Conservation (phyloP, 805 yeast genomes). For the Metschnikowia koreensis region DNA sequence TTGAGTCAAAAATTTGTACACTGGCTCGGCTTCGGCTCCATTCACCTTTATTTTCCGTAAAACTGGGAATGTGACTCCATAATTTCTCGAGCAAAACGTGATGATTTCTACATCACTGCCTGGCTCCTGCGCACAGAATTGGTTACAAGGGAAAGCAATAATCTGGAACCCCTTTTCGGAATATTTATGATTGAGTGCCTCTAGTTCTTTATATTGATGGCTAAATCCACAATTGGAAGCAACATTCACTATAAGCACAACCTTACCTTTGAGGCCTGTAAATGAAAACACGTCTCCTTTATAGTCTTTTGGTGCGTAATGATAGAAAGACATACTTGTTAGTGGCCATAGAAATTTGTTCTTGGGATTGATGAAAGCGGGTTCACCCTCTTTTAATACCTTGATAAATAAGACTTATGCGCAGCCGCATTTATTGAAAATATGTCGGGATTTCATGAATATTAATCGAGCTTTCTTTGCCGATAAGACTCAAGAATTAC, state of each 20-base stretch:
- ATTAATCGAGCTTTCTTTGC: no score
- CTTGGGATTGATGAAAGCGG: background rate
- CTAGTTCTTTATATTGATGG: slow-evolving; percentile 39
- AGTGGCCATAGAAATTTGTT: background rate
- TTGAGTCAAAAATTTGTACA: slow-evolving; percentile 60
- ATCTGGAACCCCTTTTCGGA: slow-evolving; percentile 32
- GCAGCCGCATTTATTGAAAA: no score
- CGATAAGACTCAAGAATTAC: no score
- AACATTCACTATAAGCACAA: slow-evolving; percentile 79
- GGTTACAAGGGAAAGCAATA: slow-evolving; percentile 44
- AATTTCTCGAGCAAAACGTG: slow-evolving; percentile 69
- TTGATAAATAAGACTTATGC: no score
- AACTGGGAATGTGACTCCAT: slow-evolving; percentile 88
- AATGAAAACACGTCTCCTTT: slow-evolving; percentile 59
- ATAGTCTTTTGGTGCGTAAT: slow-evolving; percentile 58
- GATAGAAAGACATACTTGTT: slow-evolving; percentile 48
- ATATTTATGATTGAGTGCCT: slow-evolving; percentile 38
- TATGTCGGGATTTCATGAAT: no score
- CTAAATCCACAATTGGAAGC: slow-evolving; percentile 65
- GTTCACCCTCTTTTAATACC: no score
- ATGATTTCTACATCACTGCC: slow-evolving; percentile 55
- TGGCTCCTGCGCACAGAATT: slow-evolving; percentile 41
- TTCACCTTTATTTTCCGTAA: slow-evolving; percentile 64
- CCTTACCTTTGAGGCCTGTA: slow-evolving; percentile 65
- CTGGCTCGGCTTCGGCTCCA: background rate